Conservation (phyloP, 1,284 basidiomycete species). For the Cronartium quercuum region DNA sequence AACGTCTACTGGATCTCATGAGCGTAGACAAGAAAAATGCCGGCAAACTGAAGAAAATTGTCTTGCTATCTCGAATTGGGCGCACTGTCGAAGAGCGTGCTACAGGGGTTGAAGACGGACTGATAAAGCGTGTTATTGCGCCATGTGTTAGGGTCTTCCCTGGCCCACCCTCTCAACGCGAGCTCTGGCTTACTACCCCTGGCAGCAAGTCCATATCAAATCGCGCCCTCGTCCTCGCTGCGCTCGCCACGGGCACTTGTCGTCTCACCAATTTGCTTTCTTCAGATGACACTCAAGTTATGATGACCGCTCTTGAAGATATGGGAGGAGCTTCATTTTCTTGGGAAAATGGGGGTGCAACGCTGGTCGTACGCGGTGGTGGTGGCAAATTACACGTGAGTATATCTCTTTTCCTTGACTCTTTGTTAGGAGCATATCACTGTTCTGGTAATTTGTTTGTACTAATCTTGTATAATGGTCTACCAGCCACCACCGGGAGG, state of each 20-base stretch:
- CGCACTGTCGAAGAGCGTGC: slow-evolving; percentile 88
- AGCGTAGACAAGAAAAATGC: slow-evolving; percentile 97
- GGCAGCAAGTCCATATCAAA: slow-evolving; percentile 97
- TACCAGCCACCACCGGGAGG: slow-evolving; percentile 61
- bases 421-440: neutral
- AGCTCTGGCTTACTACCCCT: slow-evolving; percentile 81
- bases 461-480: neutral
- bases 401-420: neutral
- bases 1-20: slow-evolving; percentile 80
- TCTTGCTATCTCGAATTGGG: slow-evolving; percentile 82
- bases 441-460: neutral
- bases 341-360: slow-evolving; percentile 92
- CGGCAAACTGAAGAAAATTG: slow-evolving; percentile 80
- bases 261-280: slow-evolving; percentile 83
- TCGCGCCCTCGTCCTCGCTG: slow-evolving; percentile 86
- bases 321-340: slow-evolving; percentile 81
- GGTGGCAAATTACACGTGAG: slow-evolving; percentile 62
- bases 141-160: slow-evolving; percentile 69
- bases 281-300: slow-evolving; percentile 97
- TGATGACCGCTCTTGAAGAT: slow-evolving; percentile 88
- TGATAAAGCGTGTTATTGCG: slow-evolving; percentile 72
- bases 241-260: slow-evolving; percentile 81
- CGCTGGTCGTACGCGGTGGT: slow-evolving; percentile 83
- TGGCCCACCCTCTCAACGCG: slow-evolving; percentile 56
- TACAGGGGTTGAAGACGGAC: slow-evolving; percentile 69